phyloP scores from a whole-genome alignment of 169 alveolate genomes.

The Cryptosporidium bovis region DNA sequence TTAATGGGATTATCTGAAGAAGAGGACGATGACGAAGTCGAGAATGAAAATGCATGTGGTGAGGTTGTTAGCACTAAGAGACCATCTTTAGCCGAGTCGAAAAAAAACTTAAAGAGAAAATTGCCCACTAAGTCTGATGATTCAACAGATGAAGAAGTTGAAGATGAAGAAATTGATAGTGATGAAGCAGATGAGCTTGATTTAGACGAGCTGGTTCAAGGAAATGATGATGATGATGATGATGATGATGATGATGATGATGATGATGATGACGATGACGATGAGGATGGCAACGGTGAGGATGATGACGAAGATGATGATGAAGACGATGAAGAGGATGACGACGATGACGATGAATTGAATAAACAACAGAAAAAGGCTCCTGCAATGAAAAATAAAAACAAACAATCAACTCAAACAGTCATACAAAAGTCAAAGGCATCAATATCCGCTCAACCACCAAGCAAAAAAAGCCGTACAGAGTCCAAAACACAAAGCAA shows the following conservation, averaged over 20 bases:
- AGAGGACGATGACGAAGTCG: constrained; percentile 70
- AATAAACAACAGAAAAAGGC: constrained; percentile 74
- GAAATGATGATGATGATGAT: constrained; percentile 79
- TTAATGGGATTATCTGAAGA: constrained; percentile 77
- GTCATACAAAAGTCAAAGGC: constrained; percentile 13
- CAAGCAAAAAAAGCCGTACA: constrained; percentile 24
- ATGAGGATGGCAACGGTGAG: constrained; percentile 81
- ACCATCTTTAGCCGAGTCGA: neutral
- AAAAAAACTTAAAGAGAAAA: constrained; percentile 49
- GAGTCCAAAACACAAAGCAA: constrained; percentile 65
- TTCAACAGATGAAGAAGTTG: constrained; percentile 77
- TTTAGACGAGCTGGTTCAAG: constrained; percentile 78
- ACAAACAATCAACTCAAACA: constrained; percentile 38
- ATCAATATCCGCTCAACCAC: constrained; percentile 27
- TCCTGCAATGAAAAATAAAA: constrained; percentile 63
- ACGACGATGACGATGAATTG: constrained; percentile 76
- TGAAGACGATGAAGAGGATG: constrained; percentile 74
- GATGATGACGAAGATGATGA: constrained; percentile 78
- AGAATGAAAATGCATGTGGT: neutral
- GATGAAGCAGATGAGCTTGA: constrained; percentile 80
- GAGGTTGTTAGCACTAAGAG: too few relatives aligned
- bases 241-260: constrained; percentile 87
- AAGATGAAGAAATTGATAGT: constrained; percentile 80
- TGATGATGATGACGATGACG: constrained; percentile 80
- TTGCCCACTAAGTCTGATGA: constrained; percentile 45